Conservation (phyloP, 2,329 filamentous ascomycete genomes). For the Rhynchosporium graminicola region DNA sequence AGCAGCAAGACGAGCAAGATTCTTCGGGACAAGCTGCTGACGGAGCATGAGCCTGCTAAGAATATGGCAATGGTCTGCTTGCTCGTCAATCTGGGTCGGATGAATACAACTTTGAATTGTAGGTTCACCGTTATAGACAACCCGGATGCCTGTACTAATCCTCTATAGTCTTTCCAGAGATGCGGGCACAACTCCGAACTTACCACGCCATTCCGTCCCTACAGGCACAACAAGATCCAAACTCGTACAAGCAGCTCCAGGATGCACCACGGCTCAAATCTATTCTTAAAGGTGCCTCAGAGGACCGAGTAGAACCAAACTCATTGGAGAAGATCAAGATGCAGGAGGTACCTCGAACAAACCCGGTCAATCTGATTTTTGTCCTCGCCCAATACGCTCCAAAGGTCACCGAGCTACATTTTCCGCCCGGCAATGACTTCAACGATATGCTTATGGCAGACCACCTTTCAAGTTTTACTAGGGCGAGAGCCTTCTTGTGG, state of each 20-base stretch:
- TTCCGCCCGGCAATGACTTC: constrained; percentile 82
- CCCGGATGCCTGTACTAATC: constrained; percentile 33
- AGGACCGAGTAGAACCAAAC: constrained; percentile 83
- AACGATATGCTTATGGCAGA: constrained; percentile 95
- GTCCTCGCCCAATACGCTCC: constrained; percentile 86
- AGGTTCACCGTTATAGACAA: constrained; percentile 41
- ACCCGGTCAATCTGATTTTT: constrained; percentile 96
- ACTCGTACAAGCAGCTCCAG: constrained; percentile 96
- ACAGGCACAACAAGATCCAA: constrained; percentile 91
- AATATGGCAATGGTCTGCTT: constrained; percentile 99
- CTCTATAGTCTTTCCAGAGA: constrained; percentile 88
- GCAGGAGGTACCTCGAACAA: constrained; percentile 74
- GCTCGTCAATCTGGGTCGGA: constrained; percentile 92
- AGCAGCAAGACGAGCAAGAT: constrained; percentile 99
- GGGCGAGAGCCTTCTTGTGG: constrained; percentile 91
- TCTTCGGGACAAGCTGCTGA: constrained; percentile 91
- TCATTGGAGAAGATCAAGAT: constrained; percentile 81
- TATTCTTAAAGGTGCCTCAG: constrained; percentile 93
- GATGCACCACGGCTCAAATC: constrained; percentile 95
- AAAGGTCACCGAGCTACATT: constrained; percentile 91
- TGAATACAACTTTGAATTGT: constrained; percentile 99
- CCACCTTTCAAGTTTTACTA: constrained; percentile 76
- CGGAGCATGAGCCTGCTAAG: constrained; percentile 86
- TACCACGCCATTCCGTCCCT: constrained; percentile 97
- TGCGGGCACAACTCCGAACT: constrained; percentile 95